phyloP scores from a whole-genome alignment of 805 yeast genomes.

The Priceomyces carsonii region DNA sequence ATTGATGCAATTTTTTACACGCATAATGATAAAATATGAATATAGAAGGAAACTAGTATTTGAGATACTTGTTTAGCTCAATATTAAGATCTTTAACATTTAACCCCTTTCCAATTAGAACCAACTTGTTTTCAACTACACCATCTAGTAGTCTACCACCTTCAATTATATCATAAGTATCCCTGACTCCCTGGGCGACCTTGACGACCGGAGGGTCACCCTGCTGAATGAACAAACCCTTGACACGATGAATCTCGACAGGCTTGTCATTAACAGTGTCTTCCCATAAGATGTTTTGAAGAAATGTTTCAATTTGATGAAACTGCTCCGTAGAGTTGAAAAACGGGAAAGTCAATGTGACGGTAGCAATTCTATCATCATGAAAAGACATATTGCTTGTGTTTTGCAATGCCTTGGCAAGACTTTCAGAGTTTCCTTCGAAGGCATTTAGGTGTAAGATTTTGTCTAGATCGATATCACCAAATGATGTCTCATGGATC shows the following conservation, averaged over 20 bases:
- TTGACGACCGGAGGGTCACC: conserved; percentile 36
- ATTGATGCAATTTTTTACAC: not conserved
- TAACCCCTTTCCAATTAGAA: conserved; percentile 73
- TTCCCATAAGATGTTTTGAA: conserved; percentile 82
- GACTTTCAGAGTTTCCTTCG: conserved; percentile 36
- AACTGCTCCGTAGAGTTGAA: conserved; percentile 38
- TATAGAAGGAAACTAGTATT: not conserved
- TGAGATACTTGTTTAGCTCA: conserved; percentile 25
- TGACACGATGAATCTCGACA: conserved; percentile 77
- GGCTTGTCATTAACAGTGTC: conserved; percentile 37
- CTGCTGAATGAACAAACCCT: conserved; percentile 64
- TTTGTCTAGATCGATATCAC: conserved; percentile 66
- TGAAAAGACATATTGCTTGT: conserved; percentile 26
- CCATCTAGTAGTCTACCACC: conserved; percentile 38
- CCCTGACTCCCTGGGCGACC: conserved; percentile 90
- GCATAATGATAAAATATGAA: not conserved
- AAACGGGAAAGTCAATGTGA: conserved; percentile 45
- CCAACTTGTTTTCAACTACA: conserved; percentile 54
- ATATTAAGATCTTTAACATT: conserved; percentile 29
- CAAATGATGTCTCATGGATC: conserved; percentile 64
- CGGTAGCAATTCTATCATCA: conserved; percentile 40
- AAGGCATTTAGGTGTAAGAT: conserved; percentile 82
- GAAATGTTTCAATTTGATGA: conserved; percentile 53
- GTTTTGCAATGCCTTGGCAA: conserved; percentile 14
- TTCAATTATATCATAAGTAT: conserved; percentile 79